Evolutionary conservation across 2,329 filamentous ascomycete species (phyloP), one percentile per base, ranked within the genome.

Genomic region (Alternaria viburni): DNA sequence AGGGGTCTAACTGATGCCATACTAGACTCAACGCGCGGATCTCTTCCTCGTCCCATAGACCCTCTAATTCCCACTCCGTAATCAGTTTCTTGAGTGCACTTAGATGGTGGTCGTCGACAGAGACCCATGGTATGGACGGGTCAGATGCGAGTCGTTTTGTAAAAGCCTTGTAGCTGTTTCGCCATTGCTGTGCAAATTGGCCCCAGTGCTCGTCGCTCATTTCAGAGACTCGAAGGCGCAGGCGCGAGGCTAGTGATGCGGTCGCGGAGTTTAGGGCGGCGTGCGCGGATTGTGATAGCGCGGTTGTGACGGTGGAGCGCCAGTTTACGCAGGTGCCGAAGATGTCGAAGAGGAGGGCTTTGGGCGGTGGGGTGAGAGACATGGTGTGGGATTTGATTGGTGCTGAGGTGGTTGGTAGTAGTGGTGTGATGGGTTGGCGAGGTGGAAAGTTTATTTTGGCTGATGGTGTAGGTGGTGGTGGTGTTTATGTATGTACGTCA

Each of bases 261-360:
- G 80, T 78, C 43, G 82, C 70, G 15, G 84, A 81, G 30, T 84
- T 84, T 49, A 89, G 82, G 3, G 83, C 81, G 3, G 71, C 69
- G 63, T 79, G 77, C 13, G 87, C 85, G 43, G 84, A 83, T 11
- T 82, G 74, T 23, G 80, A 76, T 51, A 96, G 85, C 57, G 87
- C 86, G 9, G 84, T 81, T 13, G 85, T 87, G 19, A 96, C 87
- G 2, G 88, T 88, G 43, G 83, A 83, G 60, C 91, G 89, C 91
- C 92, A 95, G 82, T 95, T 86, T 49, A 96, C 92, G 66, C 90
- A 88, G 1, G 93, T 96, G 46, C 91, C 91, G 78, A 94, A 93
- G 71, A 93, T 87, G 80, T 93, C 91, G 74, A 93, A 93, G 57
- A 89, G 84, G 32, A 93, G 82, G 8, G 87, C 90, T 68, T 88